Evolutionary conservation across 495 filamentous ascomycete species (phyloP), one percentile per base, ranked within the genome.

Genomic region (Penicillium diatomitis): DNA sequence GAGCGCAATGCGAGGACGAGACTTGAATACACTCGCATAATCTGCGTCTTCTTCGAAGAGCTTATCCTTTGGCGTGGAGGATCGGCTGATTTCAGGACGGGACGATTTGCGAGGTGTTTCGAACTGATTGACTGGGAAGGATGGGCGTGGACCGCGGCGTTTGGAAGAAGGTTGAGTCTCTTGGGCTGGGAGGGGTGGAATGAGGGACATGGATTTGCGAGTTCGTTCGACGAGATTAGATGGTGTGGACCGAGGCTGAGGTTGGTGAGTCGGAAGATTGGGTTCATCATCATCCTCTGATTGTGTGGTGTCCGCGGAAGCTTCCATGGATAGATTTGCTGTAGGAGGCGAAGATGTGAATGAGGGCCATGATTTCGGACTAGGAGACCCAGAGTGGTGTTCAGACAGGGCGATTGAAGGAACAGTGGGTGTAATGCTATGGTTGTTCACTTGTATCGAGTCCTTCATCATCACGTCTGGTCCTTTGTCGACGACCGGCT

Each of bases 1-100:
- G 5, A 73, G 74, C 46, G 82, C 84, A 47, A 96, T 75, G 53
- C 83, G 85, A 2, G 90, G 90, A 51, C 90, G 66, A 36, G 86
- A 88, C 67, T 82, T 89, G 66, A 96, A 96, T 1, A 96, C 83
- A 44, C 84, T 86, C 42, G 86, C 84, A 59, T 92, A 90, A 54
- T 87, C 85, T 10, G 82, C 82, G 44, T 83, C 79, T n/a, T 80
- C 78, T 32, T 76, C 69, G 44, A 86, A 80, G 33, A 87, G 67
- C 43, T 75, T 65, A 55, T 84, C 80, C 28, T 71, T 68, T 3
- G 78, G 79, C 20, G 77, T 81, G 0, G 72, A 68, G 4, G 67
- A 67, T 3, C 68, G 53, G n/a, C 67, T 46, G 6, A 36, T 38
- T 7, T 32, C 31, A 5, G 50, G 42, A 12, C 44, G 51, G 9